A percentile compares a stretch with the other conserved stretches of the same genome.
phyloP scores from a whole-genome alignment of 75 land plant species.

The Ceratopteris richardii region DNA sequence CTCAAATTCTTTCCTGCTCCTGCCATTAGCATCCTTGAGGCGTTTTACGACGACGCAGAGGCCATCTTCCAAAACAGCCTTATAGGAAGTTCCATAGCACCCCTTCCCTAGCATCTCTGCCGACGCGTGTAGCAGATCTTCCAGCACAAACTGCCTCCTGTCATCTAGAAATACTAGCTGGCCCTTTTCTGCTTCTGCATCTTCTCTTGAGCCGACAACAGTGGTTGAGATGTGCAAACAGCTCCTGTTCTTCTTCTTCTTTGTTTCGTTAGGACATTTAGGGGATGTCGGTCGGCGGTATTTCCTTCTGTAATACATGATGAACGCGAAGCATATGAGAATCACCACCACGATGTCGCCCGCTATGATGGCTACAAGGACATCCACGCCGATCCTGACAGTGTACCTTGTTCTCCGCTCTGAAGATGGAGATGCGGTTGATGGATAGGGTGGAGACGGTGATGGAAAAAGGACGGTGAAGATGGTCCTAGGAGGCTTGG shows the following conservation, averaged over 20 bases:
- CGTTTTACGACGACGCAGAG: slow-evolving; percentile 63
- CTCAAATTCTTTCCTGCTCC: slow-evolving; percentile 58
- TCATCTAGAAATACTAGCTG: slow-evolving; percentile 77
- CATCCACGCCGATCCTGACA: slow-evolving; percentile 25
- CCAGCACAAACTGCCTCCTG: slow-evolving; percentile 57
- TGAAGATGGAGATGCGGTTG: no score
- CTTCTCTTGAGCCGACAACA: slow-evolving; percentile 4
- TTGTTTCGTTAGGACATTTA: background rate
- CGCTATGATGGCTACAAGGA: slow-evolving; percentile 50
- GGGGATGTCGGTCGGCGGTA: slow-evolving; percentile 7
- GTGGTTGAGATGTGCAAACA: slow-evolving; percentile 45
- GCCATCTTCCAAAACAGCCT: slow-evolving; percentile 76
- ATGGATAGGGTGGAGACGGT: no score
- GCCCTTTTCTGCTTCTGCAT: slow-evolving; percentile 42
- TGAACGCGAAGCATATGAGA: slow-evolving; percentile 39
- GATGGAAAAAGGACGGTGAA: no score
- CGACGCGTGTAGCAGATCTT: slow-evolving; percentile 78
- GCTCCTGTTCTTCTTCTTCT: slow-evolving; percentile 23
- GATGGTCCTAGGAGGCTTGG: background rate
- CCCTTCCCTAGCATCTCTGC: slow-evolving; percentile 96
- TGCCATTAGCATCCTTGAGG: slow-evolving; percentile 52
- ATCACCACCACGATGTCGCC: slow-evolving; percentile 57
- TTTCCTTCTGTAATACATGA: slow-evolving; percentile 62
- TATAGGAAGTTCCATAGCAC: slow-evolving; percentile 70
- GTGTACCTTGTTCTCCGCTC: background rate